Base-by-base conservation (phyloP, 2,329 filamentous ascomycete species). In the Lecanosticta acicola region DNA sequence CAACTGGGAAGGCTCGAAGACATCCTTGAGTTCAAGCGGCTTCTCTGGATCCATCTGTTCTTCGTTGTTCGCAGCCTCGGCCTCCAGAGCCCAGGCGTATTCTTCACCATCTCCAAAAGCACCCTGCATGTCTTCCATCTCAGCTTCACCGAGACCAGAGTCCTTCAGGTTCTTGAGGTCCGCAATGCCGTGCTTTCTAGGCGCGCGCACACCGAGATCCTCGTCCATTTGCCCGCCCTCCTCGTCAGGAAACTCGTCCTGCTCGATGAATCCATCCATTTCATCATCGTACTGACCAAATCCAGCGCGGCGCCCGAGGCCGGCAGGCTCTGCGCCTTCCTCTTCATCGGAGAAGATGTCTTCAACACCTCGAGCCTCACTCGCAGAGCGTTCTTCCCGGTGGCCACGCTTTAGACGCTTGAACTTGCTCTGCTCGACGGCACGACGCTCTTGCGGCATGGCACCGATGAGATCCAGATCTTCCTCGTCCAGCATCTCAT, bases 321-420 rank as follows among this genome's bases (percentile, higher is more conserved):
- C 45, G 59, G 61, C 50, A 26, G 73, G 72, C 34, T 78, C 75
- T 14, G 65, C 66, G 3, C 72, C 80, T 14, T 94, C 90, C 51
- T 97, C 91, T 43, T 96, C 91, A 56, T 95, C 91, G 29, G 87
- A 90, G 67, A 98, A 98, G 56, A 98, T 97, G 58, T 96, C 84
- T 56, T 89, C 84, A 13, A 97, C 79, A 18, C 85, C 88, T 50
- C 84, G 83, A 33, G 81, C 77, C 54, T 83, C 77, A 56, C 72
- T 74, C 19, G 74, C 74, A 17, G 72, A 66, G 42, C 80, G 77
- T 40, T 88, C 80, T 52, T 88, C 83, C 50, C 85, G 79, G 55
- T 91, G 87, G 44, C 93, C 91, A 55, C 88, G 87, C 75, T 97
- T 98, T 45, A 98, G 80, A 33, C 93, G 86, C 70, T 98, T 98